Evolutionary conservation across 2,329 filamentous ascomycete species (phyloP).

Genomic region (Colletotrichum eleusines): DNA sequence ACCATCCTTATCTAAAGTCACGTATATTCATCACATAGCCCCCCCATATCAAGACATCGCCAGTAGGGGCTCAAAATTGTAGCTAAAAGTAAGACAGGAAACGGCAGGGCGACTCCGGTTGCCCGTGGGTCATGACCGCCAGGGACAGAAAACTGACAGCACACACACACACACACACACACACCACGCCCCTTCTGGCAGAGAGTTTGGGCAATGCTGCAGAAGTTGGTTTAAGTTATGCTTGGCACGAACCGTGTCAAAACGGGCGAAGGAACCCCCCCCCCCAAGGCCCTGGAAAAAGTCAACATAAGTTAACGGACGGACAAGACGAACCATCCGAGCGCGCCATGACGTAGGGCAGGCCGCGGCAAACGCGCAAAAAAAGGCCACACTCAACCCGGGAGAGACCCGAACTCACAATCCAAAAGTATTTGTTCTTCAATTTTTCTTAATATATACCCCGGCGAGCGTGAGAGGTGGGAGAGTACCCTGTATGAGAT

Average conservation of each 20-base stretch:
- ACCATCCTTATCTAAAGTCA: not conserved
- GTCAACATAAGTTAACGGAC: not conserved
- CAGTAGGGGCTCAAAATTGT: not conserved
- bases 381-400: not conserved
- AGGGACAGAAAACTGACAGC: not conserved
- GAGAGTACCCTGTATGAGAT: no score
- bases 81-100: not conserved
- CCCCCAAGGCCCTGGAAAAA: not conserved
- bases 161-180: not conserved
- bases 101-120: not conserved
- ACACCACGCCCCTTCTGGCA: not conserved
- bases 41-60: not conserved
- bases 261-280: not conserved
- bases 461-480: no score
- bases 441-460: no score
- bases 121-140: not conserved
- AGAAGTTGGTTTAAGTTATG: not conserved
- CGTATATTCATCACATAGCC: not conserved
- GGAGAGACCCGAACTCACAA: constrained; percentile 10
- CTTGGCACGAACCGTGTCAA: not conserved
- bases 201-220: not conserved
- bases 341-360: not conserved
- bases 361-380: no score
- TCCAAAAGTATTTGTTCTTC: no score
- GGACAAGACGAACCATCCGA: not conserved